Evolutionary conservation across 2,329 filamentous ascomycete genomes (phyloP).

Genomic region (Aspergillus viridinutans): DNA sequence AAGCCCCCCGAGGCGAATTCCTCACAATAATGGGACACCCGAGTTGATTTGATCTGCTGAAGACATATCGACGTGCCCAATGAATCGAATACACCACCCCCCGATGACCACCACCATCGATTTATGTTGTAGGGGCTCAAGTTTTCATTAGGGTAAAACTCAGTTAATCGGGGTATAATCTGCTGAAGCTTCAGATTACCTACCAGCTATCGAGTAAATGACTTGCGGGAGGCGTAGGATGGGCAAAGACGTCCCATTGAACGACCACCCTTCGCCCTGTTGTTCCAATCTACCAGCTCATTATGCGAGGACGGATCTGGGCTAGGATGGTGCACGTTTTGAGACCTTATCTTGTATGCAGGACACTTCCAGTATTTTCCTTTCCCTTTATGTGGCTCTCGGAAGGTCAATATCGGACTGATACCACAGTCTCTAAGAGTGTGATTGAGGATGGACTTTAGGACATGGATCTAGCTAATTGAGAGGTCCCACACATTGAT

Average conservation of each 20-base stretch:
- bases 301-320: not conserved
- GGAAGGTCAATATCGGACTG: not conserved
- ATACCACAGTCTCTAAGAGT: not conserved
- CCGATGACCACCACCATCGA: too few relatives aligned
- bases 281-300: not conserved
- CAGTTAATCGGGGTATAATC: not conserved
- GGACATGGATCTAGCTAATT: not conserved
- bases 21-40: not conserved
- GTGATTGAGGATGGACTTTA: not conserved
- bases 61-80: not conserved
- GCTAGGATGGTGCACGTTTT: not conserved
- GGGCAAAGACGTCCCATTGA: too few relatives aligned
- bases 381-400: too few relatives aligned
- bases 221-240: too few relatives aligned
- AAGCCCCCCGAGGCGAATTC: too few relatives aligned
- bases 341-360: not conserved
- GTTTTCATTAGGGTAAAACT: too few relatives aligned
- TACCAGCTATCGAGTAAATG: not conserved
- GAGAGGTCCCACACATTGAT: not conserved
- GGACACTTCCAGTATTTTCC: not conserved
- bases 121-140: not conserved
- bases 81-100: not conserved
- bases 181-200: not conserved
- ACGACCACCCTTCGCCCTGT: not conserved
- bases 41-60: not conserved